Conservation (phyloP, 176 grass and related monocot species). For the Cymbopogon citratus region DNA sequence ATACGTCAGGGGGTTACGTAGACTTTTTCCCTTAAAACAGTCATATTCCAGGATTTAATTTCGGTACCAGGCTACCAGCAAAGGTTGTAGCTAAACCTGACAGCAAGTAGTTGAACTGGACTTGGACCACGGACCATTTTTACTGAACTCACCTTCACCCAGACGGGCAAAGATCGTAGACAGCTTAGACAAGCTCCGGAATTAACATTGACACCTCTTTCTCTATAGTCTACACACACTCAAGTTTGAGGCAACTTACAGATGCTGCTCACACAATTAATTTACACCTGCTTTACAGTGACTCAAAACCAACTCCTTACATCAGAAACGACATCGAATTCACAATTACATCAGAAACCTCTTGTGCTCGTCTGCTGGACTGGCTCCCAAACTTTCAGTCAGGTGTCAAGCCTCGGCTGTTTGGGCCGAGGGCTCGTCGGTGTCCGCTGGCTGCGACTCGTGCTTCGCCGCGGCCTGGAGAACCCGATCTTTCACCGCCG, state of each 20-base stretch:
- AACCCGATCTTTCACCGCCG: conserved; percentile 81
- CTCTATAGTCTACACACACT: not conserved
- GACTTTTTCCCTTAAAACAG: not conserved
- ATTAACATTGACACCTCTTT: not conserved
- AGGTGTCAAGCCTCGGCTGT: conserved; percentile 56
- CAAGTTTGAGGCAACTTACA: not conserved
- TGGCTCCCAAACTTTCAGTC: not conserved
- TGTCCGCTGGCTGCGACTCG: conserved; percentile 68
- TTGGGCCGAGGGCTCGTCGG: conserved; percentile 37
- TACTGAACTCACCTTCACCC: not conserved
- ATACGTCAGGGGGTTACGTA: too few species aligned
- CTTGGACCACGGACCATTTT: not conserved
- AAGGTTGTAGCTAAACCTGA: not conserved
- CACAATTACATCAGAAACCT: not conserved
- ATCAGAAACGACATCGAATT: conserved; percentile 8
- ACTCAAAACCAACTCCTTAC: not conserved
- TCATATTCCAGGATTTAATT: not conserved
- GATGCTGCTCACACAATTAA: conserved; percentile 10
- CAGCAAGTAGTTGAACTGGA: not conserved
- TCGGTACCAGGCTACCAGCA: not conserved
- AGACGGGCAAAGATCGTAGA: not conserved
- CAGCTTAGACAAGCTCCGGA: not conserved
- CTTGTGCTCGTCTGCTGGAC: not conserved
- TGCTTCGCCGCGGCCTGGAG: conserved; percentile 91
- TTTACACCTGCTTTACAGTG: conserved; percentile 31